Evolutionary conservation across 2,329 filamentous ascomycete genomes (phyloP).

Genomic region (Cordyceps fumosorosea): DNA sequence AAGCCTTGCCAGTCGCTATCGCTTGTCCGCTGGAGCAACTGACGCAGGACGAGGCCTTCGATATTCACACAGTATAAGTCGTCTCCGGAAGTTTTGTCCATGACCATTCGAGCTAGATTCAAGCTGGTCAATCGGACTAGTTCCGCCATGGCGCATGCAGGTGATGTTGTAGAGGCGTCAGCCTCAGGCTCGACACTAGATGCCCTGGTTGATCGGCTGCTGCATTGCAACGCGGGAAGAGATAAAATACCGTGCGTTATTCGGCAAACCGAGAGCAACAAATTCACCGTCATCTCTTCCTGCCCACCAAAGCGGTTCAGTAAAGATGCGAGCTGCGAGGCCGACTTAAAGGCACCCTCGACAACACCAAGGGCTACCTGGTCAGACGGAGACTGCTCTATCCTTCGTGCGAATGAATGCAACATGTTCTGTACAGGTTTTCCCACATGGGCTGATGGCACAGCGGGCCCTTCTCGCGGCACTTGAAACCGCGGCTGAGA

Average conservation of each 20-base stretch:
- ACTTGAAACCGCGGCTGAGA: constrained; percentile 13
- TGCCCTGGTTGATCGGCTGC: neutral
- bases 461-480: neutral
- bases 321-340: neutral
- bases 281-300: neutral
- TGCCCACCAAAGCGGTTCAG: neutral
- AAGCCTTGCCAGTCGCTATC: constrained; percentile 4
- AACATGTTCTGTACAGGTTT: neutral
- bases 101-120: constrained; percentile 10
- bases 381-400: neutral
- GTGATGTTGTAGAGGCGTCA: neutral
- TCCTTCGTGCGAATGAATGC: neutral
- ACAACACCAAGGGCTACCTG: neutral
- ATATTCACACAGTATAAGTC: neutral
- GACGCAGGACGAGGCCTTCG: neutral
- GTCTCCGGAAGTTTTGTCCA: constrained; percentile 8
- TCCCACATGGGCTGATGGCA: neutral
- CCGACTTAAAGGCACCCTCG: neutral
- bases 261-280: neutral
- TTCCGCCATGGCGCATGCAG: constrained; percentile 7
- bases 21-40: neutral
- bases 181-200: neutral
- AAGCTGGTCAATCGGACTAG: constrained; percentile 15
- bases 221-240: neutral
- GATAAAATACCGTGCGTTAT: neutral